These are phyloP conservation scores for Colletotrichum sp. DNA, from an alignment of 2,329 filamentous ascomycete species.

Conservation along the genomic window DNA sequence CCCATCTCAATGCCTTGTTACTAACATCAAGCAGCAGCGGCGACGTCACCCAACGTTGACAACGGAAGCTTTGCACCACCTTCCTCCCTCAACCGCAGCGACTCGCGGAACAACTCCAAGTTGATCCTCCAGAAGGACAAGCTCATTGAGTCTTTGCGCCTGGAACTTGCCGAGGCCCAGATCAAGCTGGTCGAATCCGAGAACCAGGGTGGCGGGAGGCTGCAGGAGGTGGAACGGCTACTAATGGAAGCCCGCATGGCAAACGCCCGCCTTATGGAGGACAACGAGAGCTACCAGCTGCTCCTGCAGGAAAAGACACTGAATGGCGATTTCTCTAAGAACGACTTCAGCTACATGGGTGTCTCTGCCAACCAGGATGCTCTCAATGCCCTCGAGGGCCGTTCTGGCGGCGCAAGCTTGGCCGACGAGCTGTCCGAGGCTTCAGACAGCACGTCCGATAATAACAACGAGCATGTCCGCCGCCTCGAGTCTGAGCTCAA, in stretches of 20 bases:
- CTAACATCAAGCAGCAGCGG: conserved; percentile 2
- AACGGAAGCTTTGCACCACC: conserved; percentile 85
- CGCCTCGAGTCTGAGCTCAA: conserved; percentile 81
- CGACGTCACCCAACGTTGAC: conserved; percentile 72
- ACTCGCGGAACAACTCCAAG: conserved; percentile 88
- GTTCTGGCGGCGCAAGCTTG: conserved; percentile 60
- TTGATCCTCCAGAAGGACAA: conserved; percentile 95
- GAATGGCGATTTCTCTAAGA: conserved; percentile 88
- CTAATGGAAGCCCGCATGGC: conserved; percentile 93
- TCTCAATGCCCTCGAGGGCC: conserved; percentile 67
- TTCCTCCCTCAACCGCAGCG: conserved; percentile 82
- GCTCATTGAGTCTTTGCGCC: conserved; percentile 87
- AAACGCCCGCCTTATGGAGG: conserved; percentile 95
- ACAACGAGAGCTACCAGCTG: conserved; percentile 97
- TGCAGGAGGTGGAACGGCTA: conserved; percentile 89
- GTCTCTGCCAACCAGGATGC: conserved; percentile 67
- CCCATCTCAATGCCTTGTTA: background rate
- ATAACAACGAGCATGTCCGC: conserved; percentile 65
- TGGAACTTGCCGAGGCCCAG: conserved; percentile 93
- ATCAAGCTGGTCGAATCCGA: conserved; percentile 95
- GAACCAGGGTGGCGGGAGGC: conserved; percentile 85
- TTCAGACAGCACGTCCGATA: conserved; percentile 52
- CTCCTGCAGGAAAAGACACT: conserved; percentile 94
- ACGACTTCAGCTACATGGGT: conserved; percentile 76
- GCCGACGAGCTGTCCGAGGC: conserved; percentile 87